Evolutionary conservation across 352 stramenopile species (phyloP), one percentile per base, ranked within the genome.

Genomic region (Phytopythium mirpurense): DNA sequence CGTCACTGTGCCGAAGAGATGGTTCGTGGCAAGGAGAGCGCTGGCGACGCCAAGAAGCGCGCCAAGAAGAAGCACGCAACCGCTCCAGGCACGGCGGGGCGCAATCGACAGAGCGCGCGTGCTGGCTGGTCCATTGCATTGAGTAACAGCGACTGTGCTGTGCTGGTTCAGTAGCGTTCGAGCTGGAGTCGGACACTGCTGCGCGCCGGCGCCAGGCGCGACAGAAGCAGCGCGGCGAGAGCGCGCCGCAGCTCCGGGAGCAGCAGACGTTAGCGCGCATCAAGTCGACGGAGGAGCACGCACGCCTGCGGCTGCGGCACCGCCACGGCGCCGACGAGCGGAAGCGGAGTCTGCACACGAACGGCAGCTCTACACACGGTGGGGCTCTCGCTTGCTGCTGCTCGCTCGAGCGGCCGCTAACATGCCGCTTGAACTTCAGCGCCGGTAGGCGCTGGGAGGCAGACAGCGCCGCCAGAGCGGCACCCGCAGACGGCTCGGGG

Each of bases 231-330:
- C 42, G 38, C 24, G 56, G 67, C 31, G 57, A 45, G 16, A 61
- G 69, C 26, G 59, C 60, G 3, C 40, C 26, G 14, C 73, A 73
- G 43, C 62, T 74, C 14, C 55, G 63, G 2, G 48, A 44, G 8
- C 67, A 83, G 44, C 73, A 77, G 26, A 77, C 65, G 56, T 61
- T 85, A 10, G 8, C 74, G 5, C 65, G 72, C 19, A 76, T 59
- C 61, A 87, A 85, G 57, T 79, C 64, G 7, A 71, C 72, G 2
- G 69, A 83, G 26, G 67, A 85, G 35, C 79, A 78, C 38, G 72
- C 69, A 10, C 55, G 57, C 10, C 40, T 83, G 18, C 74, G 74
- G 14, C 34, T 87, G 34, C 59, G 82, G 11, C 69, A 59, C 2
- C 68, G 71, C 1, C 64, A 74, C 42, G 63, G 72, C 41, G 56